Evolutionary conservation across 352 stramenopile genomes (phyloP).

Genomic region (Phytophthora uliginosa): DNA sequence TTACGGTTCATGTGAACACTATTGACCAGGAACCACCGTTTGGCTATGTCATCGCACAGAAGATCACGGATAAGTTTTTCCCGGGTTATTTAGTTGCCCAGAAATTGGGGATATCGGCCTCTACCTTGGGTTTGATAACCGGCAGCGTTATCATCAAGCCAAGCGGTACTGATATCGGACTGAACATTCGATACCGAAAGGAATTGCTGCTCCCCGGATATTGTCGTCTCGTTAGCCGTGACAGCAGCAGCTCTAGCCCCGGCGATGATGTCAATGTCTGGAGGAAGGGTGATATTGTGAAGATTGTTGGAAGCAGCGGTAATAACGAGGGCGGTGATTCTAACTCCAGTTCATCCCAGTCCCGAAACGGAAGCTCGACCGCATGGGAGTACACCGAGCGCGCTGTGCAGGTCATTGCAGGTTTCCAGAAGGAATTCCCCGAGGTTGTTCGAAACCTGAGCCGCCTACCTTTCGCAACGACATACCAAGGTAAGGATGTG

Average conservation of each 20-base stretch:
- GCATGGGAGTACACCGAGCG: conserved; percentile 98
- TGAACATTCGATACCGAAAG: conserved; percentile 87
- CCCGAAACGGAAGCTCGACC: conserved; percentile 38
- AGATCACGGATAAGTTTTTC: conserved; percentile 92
- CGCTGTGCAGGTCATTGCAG: conserved; percentile 94
- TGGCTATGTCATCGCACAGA: conserved; percentile 94
- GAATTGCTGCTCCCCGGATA: conserved; percentile 94
- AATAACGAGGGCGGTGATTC: conserved; percentile 20
- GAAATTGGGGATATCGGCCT: conserved; percentile 93
- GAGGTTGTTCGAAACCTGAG: conserved; percentile 92
- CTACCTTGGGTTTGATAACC: conserved; percentile 95
- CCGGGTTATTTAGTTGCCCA: conserved; percentile 84
- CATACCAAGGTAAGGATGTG: conserved; percentile 91
- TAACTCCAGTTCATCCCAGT: conserved; percentile 4
- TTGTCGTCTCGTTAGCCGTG: conserved; percentile 73
- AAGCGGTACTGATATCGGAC: conserved; percentile 91
- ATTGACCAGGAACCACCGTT: conserved; percentile 97
- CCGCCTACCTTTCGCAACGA: conserved; percentile 88
- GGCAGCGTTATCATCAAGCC: conserved; percentile 96
- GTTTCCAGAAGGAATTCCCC: conserved; percentile 96
- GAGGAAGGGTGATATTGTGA: conserved; percentile 92
- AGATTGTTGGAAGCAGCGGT: conserved; percentile 91
- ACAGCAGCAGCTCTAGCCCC: conserved; percentile 22
- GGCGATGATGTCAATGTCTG: conserved; percentile 75
- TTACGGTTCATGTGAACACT: conserved; percentile 93